phyloP scores from a whole-genome alignment of 2,329 filamentous ascomycete species.

The Zopfia rhizophila region DNA sequence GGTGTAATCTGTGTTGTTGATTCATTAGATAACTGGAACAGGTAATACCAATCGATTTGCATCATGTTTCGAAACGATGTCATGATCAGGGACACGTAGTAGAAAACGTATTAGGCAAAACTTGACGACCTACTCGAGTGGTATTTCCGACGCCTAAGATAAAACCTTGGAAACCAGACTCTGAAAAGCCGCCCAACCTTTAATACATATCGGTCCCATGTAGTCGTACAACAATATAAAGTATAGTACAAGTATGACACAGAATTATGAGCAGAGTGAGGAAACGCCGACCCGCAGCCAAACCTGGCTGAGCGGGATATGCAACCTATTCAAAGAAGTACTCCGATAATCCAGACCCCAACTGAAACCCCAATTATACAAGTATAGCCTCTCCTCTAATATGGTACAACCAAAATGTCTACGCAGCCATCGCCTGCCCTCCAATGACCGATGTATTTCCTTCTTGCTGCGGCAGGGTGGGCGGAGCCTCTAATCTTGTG shows the following conservation, averaged over 20 bases:
- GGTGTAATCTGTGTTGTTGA: too few species aligned
- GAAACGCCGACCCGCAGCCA: slow-evolving; percentile 45
- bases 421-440: slow-evolving; percentile 35
- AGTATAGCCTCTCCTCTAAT: slow-evolving; percentile 29
- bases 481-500: slow-evolving; percentile 77
- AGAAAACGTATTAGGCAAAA: too few species aligned
- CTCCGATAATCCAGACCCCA: slow-evolving; percentile 29
- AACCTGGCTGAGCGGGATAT: slow-evolving; percentile 39
- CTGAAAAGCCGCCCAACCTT: too few species aligned
- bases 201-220: too few species aligned
- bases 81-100: too few species aligned
- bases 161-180: too few species aligned
- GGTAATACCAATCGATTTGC: too few species aligned
- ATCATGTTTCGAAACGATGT: too few species aligned
- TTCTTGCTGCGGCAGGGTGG: slow-evolving; percentile 52
- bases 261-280: slow-evolving; percentile 49
- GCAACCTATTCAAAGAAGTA: slow-evolving; percentile 40
- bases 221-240: too few species aligned
- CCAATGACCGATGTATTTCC: slow-evolving; percentile 29
- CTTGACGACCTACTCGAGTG: too few species aligned
- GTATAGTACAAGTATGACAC: slow-evolving; percentile 49
- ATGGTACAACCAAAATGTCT: slow-evolving; percentile 24
- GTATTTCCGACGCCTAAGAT: too few species aligned
- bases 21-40: too few species aligned
- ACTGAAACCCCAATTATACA: slow-evolving; percentile 28